Conservation (phyloP, 768 basidiomycete species). For the Mycena crocata region DNA sequence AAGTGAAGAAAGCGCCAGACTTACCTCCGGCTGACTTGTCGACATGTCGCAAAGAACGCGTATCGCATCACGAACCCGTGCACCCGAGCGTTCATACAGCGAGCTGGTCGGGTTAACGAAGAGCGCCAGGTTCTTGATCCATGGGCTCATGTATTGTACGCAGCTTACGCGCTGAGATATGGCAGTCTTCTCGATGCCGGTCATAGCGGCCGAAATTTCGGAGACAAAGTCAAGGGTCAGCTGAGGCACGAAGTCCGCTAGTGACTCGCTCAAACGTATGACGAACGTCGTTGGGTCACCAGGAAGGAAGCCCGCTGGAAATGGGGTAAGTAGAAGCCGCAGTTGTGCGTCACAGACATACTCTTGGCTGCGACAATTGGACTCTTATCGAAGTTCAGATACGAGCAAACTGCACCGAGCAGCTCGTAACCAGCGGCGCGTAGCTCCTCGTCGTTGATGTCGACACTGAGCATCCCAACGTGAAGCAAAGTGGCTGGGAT, state of each 20-base stretch:
- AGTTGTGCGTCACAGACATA: constrained; percentile 46
- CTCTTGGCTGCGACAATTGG: constrained; percentile 79
- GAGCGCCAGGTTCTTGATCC: constrained; percentile 83
- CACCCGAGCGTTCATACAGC: constrained; percentile 79
- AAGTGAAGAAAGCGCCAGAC: constrained; percentile 15
- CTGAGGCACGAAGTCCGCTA: constrained; percentile 81
- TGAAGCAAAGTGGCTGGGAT: constrained; percentile 90
- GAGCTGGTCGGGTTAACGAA: constrained; percentile 77
- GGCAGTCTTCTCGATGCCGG: constrained; percentile 55
- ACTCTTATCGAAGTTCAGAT: constrained; percentile 81
- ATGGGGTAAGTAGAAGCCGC: neutral
- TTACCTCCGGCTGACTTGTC: constrained; percentile 76
- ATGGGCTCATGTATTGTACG: constrained; percentile 87
- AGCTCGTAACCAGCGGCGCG: constrained; percentile 84
- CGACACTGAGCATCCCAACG: constrained; percentile 84
- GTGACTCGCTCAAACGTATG: constrained; percentile 72
- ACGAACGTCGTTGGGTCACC: constrained; percentile 74
- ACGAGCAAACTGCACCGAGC: constrained; percentile 78
- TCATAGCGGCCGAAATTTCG: constrained; percentile 81
- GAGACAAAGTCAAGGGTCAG: constrained; percentile 89
- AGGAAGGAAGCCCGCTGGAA: constrained; percentile 68
- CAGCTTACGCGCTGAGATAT: constrained; percentile 74
- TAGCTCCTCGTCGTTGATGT: constrained; percentile 80
- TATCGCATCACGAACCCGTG: constrained; percentile 83
- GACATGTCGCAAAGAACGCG: constrained; percentile 84